phyloP scores from a whole-genome alignment of 176 grass and related monocot species.

The maize (Zea mays) region DNA sequence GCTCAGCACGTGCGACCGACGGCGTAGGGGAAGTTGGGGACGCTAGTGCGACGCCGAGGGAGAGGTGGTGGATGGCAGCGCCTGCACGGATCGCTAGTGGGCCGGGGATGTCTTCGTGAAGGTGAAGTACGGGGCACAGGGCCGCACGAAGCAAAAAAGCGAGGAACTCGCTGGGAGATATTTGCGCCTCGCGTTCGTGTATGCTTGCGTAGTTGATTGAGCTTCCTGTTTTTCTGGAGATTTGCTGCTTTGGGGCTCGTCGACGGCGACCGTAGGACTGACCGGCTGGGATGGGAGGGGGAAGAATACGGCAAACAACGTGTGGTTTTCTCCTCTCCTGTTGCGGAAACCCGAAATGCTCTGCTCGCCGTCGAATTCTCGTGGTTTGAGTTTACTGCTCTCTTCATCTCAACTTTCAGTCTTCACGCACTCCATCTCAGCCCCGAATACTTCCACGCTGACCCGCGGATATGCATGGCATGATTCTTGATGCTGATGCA shows the following conservation, averaged over 20 bases:
- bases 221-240: constrained; percentile 9
- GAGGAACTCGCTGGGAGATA: neutral
- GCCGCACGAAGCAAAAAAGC: neutral
- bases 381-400: no score
- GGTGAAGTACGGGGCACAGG: neutral
- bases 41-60: neutral
- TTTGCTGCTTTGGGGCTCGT: neutral
- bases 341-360: neutral
- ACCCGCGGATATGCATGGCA: no score
- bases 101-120: constrained; percentile 24
- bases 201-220: neutral
- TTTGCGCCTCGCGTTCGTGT: constrained; percentile 1
- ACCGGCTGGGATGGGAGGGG: neutral
- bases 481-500: no score
- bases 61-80: constrained; percentile 6
- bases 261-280: constrained; percentile 16
- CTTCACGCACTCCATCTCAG: no score
- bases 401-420: no score
- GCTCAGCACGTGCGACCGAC: constrained; percentile 34
- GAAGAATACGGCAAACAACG: neutral
- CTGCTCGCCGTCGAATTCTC: neutral
- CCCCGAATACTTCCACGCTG: no score
- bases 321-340: neutral
- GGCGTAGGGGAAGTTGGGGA: neutral
- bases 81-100: neutral